Percentiles rank a stretch among this genome's conserved stretches.
phyloP scores from a whole-genome alignment of 345 rosid genomes.

The Luvunga scandens region DNA sequence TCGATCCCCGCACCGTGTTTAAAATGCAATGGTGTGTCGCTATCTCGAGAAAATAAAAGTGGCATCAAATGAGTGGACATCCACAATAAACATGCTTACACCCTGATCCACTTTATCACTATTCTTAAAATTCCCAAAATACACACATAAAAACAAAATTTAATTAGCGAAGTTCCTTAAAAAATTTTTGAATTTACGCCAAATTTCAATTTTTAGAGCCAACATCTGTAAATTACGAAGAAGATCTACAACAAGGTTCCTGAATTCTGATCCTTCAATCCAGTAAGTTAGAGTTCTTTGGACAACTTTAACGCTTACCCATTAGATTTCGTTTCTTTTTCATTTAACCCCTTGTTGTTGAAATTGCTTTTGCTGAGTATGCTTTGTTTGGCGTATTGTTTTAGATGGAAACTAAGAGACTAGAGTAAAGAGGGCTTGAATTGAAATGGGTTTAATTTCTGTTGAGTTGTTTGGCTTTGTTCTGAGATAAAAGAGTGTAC shows the following conservation, averaged over 20 bases:
- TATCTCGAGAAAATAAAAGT: too few species aligned
- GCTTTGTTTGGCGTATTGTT: not conserved
- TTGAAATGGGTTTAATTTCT: conserved; percentile 13
- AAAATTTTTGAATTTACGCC: not conserved
- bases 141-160: not conserved
- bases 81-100: not conserved
- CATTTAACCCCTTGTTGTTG: not conserved
- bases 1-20: not conserved
- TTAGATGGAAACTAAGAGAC: not conserved
- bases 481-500: not conserved
- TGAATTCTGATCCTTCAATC: not conserved
- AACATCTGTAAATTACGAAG: not conserved
- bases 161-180: not conserved
- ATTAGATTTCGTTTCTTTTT: not conserved
- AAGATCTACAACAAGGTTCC: not conserved
- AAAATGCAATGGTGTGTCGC: not conserved
- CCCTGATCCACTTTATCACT: not conserved
- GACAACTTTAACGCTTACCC: not conserved
- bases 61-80: not conserved
- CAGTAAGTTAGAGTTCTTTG: not conserved
- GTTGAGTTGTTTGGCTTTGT: not conserved
- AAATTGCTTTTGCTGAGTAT: not conserved
- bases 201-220: not conserved
- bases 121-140: not conserved
- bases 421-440: not conserved